These are phyloP conservation scores for Cystobasidium sp. DNA, from an alignment of 1,284 basidiomycete genomes.

Conservation along the genomic window DNA sequence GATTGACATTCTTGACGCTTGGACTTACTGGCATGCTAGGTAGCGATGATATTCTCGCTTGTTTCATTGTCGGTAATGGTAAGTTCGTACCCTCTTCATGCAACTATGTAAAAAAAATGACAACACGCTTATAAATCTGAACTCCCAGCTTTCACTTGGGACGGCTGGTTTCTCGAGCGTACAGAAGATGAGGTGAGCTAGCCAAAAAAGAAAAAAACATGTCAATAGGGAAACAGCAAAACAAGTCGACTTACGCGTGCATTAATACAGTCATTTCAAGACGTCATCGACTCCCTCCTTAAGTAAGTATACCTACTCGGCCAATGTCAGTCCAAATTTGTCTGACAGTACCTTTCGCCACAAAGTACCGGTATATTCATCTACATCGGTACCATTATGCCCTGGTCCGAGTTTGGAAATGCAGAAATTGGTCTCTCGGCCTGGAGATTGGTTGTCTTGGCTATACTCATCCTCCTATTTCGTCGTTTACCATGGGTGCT, in stretches of 20 bases:
- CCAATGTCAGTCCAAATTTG: not conserved
- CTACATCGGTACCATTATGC: slow-evolving; percentile 58
- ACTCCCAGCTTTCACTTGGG: slow-evolving; percentile 53
- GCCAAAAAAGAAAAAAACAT: not conserved
- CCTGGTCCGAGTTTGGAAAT: slow-evolving; percentile 48
- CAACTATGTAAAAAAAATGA: not conserved
- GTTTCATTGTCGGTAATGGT: slow-evolving; percentile 58
- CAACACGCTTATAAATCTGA: not conserved
- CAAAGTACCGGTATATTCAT: slow-evolving; percentile 54
- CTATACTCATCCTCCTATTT: slow-evolving; percentile 58
- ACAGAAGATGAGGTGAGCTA: slow-evolving; percentile 57
- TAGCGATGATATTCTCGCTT: slow-evolving; percentile 59
- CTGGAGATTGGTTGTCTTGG: slow-evolving; percentile 56
- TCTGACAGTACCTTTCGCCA: not conserved
- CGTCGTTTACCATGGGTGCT: slow-evolving; percentile 56
- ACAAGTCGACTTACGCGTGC: too few species aligned
- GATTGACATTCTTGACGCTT: slow-evolving; percentile 58
- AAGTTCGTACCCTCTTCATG: slow-evolving; percentile 13
- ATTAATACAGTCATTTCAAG: slow-evolving; percentile 60
- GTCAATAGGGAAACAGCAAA: not conserved
- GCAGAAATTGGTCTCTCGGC: slow-evolving; percentile 52
- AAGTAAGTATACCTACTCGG: slow-evolving; percentile 50
- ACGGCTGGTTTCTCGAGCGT: slow-evolving; percentile 60
- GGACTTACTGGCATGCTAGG: slow-evolving; percentile 59
- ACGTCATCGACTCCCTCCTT: slow-evolving; percentile 63